Percentiles rank a stretch among this genome's conserved stretches.
Conservation (phyloP, 1,284 basidiomycete genomes). For the Flammula alnicola region DNA sequence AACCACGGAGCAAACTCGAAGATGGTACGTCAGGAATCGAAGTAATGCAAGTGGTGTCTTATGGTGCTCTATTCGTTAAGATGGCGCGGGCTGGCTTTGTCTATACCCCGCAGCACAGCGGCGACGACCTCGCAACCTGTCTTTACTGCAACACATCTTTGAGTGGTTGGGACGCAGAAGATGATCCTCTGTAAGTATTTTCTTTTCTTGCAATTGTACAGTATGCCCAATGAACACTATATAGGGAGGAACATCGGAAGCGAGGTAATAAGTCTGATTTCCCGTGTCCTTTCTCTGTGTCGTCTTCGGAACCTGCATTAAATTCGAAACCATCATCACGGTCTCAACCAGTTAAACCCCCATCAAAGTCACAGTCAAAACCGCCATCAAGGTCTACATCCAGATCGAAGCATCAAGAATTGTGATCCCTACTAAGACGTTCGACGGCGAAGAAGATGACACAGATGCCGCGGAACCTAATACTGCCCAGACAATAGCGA, state of each 20-base stretch:
- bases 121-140: slow-evolving; percentile 79
- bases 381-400: slow-evolving; percentile 28
- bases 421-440: slow-evolving; percentile 37
- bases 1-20: slow-evolving; percentile 72
- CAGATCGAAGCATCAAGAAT: slow-evolving; percentile 35
- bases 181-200: slow-evolving; percentile 73
- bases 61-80: slow-evolving; percentile 48
- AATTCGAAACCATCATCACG: slow-evolving; percentile 30
- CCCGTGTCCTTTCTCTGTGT: slow-evolving; percentile 58
- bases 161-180: slow-evolving; percentile 80
- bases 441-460: slow-evolving; percentile 37
- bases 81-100: slow-evolving; percentile 86
- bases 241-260: slow-evolving; percentile 68
- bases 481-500: slow-evolving; percentile 17
- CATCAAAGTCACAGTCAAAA: slow-evolving; percentile 31
- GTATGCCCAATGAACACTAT: slow-evolving; percentile 2
- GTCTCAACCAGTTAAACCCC: slow-evolving; percentile 26
- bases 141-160: slow-evolving; percentile 77
- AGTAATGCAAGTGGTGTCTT: too few relatives aligned
- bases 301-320: too few relatives aligned
- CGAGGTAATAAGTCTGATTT: slow-evolving; percentile 51
- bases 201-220: neutral
- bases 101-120: slow-evolving; percentile 63
- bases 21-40: slow-evolving; percentile 51
- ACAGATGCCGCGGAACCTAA: slow-evolving; percentile 23